Percentiles rank a stretch among this genome's conserved stretches.
phyloP scores from a whole-genome alignment of 2,329 filamentous ascomycete genomes.

The Scolecobasidium constrictum region DNA sequence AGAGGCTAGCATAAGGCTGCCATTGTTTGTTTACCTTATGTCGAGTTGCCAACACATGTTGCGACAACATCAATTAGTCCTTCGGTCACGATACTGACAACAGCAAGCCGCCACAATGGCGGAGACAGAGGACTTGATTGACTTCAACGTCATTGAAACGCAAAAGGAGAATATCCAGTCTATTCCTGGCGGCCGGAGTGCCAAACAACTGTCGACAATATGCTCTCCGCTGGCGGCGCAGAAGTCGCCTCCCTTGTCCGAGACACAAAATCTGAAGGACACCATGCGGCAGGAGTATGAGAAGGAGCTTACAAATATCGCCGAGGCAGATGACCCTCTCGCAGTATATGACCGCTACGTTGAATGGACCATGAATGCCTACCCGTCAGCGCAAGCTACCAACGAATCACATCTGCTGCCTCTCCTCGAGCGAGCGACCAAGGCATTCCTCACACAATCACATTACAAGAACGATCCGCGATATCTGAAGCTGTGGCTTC shows the following conservation, averaged over 20 bases:
- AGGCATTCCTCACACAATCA: conserved; percentile 68
- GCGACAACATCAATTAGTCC: too few species aligned
- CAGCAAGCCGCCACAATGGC: conserved; percentile 20
- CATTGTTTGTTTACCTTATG: too few species aligned
- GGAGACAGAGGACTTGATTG: conserved; percentile 35
- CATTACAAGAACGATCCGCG: conserved; percentile 94
- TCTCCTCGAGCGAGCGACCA: conserved; percentile 86
- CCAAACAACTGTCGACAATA: conserved; percentile 73
- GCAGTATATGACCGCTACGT: conserved; percentile 96
- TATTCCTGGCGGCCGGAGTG: conserved; percentile 77
- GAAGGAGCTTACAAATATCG: conserved; percentile 63
- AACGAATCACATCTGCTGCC: conserved; percentile 81
- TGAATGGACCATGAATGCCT: conserved; percentile 91
- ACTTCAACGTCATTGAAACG: conserved; percentile 86
- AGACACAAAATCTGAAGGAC: conserved; percentile 69
- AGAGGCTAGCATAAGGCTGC: too few species aligned
- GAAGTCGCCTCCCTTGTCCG: conserved; percentile 44
- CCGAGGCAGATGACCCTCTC: conserved; percentile 87
- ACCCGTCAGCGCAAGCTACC: conserved; percentile 87
- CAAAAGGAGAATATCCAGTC: conserved; percentile 98
- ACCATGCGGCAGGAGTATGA: conserved; percentile 76
- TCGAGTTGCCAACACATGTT: too few species aligned
- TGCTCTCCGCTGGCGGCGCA: conserved; percentile 56
- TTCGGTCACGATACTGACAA: neutral
- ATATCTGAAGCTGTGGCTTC: conserved; percentile 87